Conservation (phyloP, 202 grass and related monocot genomes). For the Panicum hallii region DNA sequence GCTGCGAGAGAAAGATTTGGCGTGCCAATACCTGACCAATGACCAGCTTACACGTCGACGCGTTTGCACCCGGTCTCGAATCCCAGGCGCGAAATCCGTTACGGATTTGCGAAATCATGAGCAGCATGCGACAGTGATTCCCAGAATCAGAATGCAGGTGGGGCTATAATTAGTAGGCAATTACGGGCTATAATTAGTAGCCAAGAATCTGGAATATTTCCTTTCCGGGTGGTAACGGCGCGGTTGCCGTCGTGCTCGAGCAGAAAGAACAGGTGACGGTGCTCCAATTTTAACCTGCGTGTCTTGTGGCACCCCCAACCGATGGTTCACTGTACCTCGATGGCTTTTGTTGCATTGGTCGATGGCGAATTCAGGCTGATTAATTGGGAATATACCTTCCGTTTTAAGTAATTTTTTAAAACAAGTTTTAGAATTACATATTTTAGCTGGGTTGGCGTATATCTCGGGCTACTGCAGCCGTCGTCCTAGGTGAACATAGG, state of each 20-base stretch:
- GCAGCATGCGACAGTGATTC: neutral
- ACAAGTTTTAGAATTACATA: too few relatives aligned
- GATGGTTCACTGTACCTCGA: constrained; percentile 50
- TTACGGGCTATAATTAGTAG: too few relatives aligned
- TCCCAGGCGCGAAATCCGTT: neutral
- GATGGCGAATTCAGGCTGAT: neutral
- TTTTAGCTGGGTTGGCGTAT: too few relatives aligned
- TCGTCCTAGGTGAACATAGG: neutral
- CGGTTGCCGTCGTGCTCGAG: neutral
- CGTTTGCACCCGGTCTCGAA: neutral
- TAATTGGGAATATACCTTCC: neutral
- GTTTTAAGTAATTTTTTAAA: neutral
- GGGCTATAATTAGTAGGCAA: constrained; percentile 1
- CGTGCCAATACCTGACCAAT: constrained; percentile 3
- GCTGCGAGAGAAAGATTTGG: neutral
- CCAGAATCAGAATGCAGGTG: neutral
- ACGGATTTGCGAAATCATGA: neutral
- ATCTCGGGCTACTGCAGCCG: too few relatives aligned
- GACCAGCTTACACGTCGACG: neutral
- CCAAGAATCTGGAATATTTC: constrained; percentile 42
- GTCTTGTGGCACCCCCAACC: neutral
- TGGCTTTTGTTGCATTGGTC: constrained; percentile 2
- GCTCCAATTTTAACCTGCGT: constrained; percentile 34
- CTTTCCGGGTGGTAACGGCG: constrained; percentile 19
- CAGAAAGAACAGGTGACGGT: neutral